phyloP scores from a whole-genome alignment of 345 rosid species.

The Aegle marmelos region DNA sequence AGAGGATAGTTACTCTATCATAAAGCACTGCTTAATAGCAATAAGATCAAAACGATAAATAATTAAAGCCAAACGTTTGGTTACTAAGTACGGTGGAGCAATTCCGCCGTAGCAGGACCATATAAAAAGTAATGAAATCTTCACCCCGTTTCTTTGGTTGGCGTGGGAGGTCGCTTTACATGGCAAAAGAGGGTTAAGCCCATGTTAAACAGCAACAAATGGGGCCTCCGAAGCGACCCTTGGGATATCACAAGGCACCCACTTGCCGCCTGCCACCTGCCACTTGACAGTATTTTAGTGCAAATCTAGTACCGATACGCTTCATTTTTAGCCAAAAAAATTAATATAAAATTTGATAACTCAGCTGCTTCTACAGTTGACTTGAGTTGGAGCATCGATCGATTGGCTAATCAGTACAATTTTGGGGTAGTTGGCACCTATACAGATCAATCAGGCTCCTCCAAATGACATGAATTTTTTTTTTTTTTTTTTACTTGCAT shows the following conservation, averaged over 20 bases:
- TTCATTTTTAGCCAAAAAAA: neutral
- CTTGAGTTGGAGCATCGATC: neutral
- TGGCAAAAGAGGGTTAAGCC: neutral
- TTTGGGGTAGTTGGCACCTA: neutral
- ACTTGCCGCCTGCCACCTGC: neutral
- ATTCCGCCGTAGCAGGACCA: too few relatives aligned
- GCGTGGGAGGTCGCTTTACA: neutral
- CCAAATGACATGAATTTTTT: neutral
- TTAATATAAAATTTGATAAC: neutral
- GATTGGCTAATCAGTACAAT: neutral
- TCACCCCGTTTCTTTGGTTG: neutral
- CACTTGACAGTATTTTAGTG: neutral
- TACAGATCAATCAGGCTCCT: neutral
- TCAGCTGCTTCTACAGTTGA: neutral
- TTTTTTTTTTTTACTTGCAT: neutral
- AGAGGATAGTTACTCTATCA: fast-evolving
- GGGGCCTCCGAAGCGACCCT: neutral
- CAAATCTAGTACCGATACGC: neutral
- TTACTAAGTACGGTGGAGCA: too few relatives aligned
- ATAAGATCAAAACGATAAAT: too few relatives aligned
- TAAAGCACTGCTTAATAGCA: too few relatives aligned
- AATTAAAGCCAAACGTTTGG: too few relatives aligned
- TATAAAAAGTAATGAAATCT: neutral
- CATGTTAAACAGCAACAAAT: neutral
- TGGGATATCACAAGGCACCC: neutral